Evolutionary conservation across 257 asterid genomes (phyloP).

Genomic region (Solanum clarkiae): DNA sequence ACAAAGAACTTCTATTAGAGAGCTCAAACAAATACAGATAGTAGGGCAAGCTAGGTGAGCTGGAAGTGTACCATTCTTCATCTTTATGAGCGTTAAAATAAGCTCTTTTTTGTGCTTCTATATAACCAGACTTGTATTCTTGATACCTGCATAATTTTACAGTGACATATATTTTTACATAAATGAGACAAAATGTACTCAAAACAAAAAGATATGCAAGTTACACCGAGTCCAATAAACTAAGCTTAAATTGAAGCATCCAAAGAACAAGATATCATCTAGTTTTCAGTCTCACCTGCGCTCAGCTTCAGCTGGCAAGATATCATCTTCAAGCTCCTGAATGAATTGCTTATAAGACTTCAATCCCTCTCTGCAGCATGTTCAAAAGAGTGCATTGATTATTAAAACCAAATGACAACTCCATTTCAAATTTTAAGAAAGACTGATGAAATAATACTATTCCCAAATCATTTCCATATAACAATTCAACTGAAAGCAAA

Average conservation of each 20-base stretch:
- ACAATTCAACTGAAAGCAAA: not conserved
- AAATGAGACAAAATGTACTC: not conserved
- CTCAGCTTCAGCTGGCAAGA: slow-evolving; percentile 93
- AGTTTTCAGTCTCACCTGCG: slow-evolving; percentile 50
- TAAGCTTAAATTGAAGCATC: slow-evolving; percentile 9
- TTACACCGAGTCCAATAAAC: not conserved
- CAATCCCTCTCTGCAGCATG: slow-evolving; percentile 78
- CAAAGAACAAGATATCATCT: not conserved
- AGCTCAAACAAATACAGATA: not conserved
- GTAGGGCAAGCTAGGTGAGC: not conserved
- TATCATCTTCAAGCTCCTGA: slow-evolving; percentile 99
- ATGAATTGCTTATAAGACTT: slow-evolving; percentile 98
- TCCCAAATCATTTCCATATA: not conserved
- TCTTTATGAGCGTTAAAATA: slow-evolving; percentile 79
- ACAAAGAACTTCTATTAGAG: slow-evolving; percentile 9
- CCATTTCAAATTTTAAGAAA: not conserved
- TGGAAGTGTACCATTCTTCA: slow-evolving; percentile 74
- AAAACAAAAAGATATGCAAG: not conserved
- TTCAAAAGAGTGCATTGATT: not conserved
- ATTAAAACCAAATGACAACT: not conserved
- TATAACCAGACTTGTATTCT: slow-evolving; percentile 82
- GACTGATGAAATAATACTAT: not conserved
- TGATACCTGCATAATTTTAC: slow-evolving; percentile 48
- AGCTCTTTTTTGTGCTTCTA: slow-evolving; percentile 73
- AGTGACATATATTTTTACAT: not conserved